Evolutionary conservation across 345 rosid genomes (phyloP).

Genomic region (Salix viminalis): DNA sequence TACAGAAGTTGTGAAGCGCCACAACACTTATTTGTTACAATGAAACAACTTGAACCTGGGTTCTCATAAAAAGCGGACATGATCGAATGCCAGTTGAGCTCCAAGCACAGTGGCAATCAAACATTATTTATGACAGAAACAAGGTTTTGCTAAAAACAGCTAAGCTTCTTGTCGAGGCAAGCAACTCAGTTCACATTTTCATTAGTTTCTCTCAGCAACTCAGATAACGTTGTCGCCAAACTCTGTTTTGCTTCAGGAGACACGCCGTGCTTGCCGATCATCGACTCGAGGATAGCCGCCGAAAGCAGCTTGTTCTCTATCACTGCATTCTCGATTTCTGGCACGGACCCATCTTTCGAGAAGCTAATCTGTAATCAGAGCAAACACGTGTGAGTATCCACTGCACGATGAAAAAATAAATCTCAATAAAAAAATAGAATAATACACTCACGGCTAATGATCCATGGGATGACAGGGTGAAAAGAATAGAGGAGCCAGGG

Average conservation of each 20-base stretch:
- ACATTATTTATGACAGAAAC: no score
- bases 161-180: no score
- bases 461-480: constrained; percentile 50
- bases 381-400: no score
- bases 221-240: constrained; percentile 51
- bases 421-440: no score
- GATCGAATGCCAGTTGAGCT: no score
- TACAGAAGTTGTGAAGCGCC: no score
- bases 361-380: constrained; percentile 55
- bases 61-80: no score
- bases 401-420: no score
- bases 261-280: constrained; percentile 72
- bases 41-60: no score
- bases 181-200: background rate
- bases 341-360: constrained; percentile 54
- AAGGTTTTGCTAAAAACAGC: no score
- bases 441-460: constrained; percentile 45
- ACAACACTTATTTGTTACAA: no score
- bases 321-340: constrained; percentile 38
- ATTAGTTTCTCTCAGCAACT: constrained; percentile 25
- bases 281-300: constrained; percentile 64
- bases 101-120: no score
- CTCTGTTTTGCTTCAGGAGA: constrained; percentile 56
- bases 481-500: constrained; percentile 70
- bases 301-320: constrained; percentile 66